Percentiles rank a stretch among this genome's conserved stretches.
phyloP scores from a whole-genome alignment of 139 green algal species.

The Ettlia oleoabundans region DNA sequence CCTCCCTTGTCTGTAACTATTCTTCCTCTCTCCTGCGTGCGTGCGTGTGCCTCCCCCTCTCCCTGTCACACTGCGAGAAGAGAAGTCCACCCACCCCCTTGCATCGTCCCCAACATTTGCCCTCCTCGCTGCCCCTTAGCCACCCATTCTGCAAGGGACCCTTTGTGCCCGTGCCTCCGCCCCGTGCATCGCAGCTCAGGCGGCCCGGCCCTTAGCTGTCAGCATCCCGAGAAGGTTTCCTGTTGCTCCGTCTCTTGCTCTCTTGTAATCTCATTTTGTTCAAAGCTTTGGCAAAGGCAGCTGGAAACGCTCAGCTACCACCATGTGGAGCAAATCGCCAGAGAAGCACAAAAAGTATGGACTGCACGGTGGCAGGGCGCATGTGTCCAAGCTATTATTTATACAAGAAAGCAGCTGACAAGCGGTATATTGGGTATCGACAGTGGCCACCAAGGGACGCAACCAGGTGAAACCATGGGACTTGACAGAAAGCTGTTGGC shows the following conservation, averaged over 20 bases:
- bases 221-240: neutral
- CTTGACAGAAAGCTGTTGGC: too few species aligned
- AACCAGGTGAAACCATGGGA: too few species aligned
- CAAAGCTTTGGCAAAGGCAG: too few species aligned
- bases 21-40: neutral
- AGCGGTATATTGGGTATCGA: too few species aligned
- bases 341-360: neutral
- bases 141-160: neutral
- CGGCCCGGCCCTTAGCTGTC: neutral
- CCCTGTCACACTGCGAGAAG: neutral
- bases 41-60: neutral
- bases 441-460: too few species aligned
- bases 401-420: neutral
- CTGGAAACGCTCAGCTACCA: too few species aligned
- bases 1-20: neutral
- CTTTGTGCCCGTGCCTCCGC: neutral
- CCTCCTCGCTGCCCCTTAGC: neutral
- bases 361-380: too few species aligned
- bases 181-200: neutral
- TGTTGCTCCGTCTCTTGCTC: neutral
- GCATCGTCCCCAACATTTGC: neutral
- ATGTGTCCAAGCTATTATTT: neutral
- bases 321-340: neutral
- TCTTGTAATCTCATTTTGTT: slow-evolving; percentile 1
- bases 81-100: neutral